phyloP scores from a whole-genome alignment of 2,329 filamentous ascomycete genomes.

The Colletotrichum sp. region DNA sequence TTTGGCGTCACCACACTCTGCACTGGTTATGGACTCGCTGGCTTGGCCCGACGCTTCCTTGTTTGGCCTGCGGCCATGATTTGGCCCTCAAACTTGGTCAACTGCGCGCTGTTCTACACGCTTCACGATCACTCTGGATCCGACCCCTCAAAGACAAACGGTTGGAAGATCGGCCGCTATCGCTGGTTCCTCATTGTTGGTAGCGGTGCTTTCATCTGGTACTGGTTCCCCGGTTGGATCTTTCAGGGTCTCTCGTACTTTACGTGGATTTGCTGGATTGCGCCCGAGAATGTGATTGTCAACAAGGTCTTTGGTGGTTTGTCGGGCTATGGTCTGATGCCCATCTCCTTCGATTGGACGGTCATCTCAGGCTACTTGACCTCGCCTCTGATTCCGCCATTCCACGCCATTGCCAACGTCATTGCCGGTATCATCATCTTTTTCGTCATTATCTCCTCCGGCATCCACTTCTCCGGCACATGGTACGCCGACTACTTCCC shows the following conservation, averaged over 20 bases:
- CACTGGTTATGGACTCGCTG: slow-evolving; percentile 69
- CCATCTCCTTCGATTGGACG: slow-evolving; percentile 72
- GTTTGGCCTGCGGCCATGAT: slow-evolving; percentile 68
- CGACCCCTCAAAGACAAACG: slow-evolving; percentile 55
- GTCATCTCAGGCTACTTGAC: slow-evolving; percentile 60
- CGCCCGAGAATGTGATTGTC: slow-evolving; percentile 62
- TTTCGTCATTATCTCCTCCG: slow-evolving; percentile 60
- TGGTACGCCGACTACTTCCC: slow-evolving; percentile 67
- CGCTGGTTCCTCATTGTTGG: slow-evolving; percentile 61
- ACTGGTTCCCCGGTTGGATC: slow-evolving; percentile 68
- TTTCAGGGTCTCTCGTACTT: slow-evolving; percentile 67
- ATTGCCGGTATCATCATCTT: slow-evolving; percentile 57
- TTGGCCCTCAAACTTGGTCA: slow-evolving; percentile 66
- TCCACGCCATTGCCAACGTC: slow-evolving; percentile 65
- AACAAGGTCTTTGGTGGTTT: slow-evolving; percentile 71
- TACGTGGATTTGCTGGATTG: slow-evolving; percentile 66
- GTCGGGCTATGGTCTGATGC: slow-evolving; percentile 65
- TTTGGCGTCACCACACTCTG: slow-evolving; percentile 65
- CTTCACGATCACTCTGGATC: slow-evolving; percentile 65
- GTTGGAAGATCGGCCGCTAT: slow-evolving; percentile 65
- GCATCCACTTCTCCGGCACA: slow-evolving; percentile 60
- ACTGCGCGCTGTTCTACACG: slow-evolving; percentile 66
- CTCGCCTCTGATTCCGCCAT: slow-evolving; percentile 64
- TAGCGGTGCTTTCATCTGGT: slow-evolving; percentile 58
- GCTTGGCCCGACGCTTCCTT: slow-evolving; percentile 63